Evolutionary conservation across 2,329 filamentous ascomycete genomes (phyloP), one percentile per base, ranked within the genome.

Genomic region (Harringtonia lauricola): DNA sequence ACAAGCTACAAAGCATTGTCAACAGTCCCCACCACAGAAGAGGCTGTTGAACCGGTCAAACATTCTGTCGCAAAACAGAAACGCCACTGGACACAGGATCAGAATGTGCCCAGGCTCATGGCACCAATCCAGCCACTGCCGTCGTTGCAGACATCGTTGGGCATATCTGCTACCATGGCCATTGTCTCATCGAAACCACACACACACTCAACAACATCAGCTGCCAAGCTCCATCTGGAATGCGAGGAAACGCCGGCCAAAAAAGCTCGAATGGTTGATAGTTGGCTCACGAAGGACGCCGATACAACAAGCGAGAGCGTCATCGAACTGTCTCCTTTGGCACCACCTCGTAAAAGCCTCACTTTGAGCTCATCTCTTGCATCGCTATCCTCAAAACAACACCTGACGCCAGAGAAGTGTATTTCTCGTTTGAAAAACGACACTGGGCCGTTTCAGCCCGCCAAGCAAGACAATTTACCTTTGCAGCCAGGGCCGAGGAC

Each of bases 81-180:
- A 17, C 7, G 3, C 10, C 19, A 8, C 18, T 22, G 17, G 17
- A 21, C 8, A 29, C 35, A 19, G 8, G 7, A 19, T 2, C 8
- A 14, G n/a, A 8, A 15, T 7, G n/a, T 26, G 7, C 4, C 28
- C 2, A 37, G 48, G 19, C 48, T 51, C 7, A 42, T 51, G 48
- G 45, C 39, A 9, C 48, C 50, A 1, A 47, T 51, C 17, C 39
- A 44, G n/a, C 46, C 50, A 13, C 4, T 13, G 3, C 28, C 34
- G 1, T 10, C 21, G 13, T 17, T 22, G 7, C 43, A 29, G 12
- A 30, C 37, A 10, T 21, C 34, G 1, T 21, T 45, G 14, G 34
- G 14, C 8, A 41, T 19, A 28, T 18, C 33, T 13, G 10, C 36
- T n/a, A 34, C 38, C 17, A n/a, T 41, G 26, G 38, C 38, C 13